Evolutionary conservation across 805 yeast species (phyloP).

Genomic region (Schwanniomyces pseudopolymorphus): DNA sequence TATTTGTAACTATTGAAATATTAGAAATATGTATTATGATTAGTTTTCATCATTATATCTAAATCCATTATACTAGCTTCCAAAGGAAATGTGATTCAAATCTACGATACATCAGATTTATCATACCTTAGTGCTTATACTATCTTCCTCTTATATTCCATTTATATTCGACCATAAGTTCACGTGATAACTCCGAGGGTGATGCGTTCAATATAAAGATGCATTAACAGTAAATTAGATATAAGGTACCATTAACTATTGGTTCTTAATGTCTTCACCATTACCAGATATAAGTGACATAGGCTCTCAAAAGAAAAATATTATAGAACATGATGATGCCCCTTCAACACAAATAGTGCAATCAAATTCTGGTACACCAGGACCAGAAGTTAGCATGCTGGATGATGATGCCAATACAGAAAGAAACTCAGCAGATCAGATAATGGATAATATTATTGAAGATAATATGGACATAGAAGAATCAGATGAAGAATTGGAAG

Average conservation of each 20-base stretch:
- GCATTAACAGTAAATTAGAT: not conserved
- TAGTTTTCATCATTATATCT: too few relatives aligned
- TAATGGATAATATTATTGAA: not conserved
- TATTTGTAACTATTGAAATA: too few relatives aligned
- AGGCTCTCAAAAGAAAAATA: slow-evolving; percentile 8
- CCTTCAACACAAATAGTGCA: slow-evolving; percentile 19
- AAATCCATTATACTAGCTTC: too few relatives aligned
- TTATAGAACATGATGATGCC: slow-evolving; percentile 11
- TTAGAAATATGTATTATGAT: too few relatives aligned
- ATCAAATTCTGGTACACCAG: slow-evolving; percentile 8
- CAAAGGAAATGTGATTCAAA: too few relatives aligned
- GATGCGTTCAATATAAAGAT: not conserved
- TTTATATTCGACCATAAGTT: not conserved
- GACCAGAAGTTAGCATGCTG: slow-evolving; percentile 7
- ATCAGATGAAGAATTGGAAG: slow-evolving; percentile 24
- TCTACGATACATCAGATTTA: too few relatives aligned
- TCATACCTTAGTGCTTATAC: too few relatives aligned
- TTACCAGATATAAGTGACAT: slow-evolving; percentile 3
- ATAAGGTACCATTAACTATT: not conserved
- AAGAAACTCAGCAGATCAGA: not conserved
- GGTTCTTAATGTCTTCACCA: slow-evolving; percentile 12
- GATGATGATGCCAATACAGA: not conserved
- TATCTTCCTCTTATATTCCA: too few relatives aligned
- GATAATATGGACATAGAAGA: slow-evolving; percentile 8
- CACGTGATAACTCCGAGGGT: not conserved